These are phyloP conservation scores for Silene coronaria DNA, from an alignment of 179 eudicot genomes.

Conservation along the genomic window DNA sequence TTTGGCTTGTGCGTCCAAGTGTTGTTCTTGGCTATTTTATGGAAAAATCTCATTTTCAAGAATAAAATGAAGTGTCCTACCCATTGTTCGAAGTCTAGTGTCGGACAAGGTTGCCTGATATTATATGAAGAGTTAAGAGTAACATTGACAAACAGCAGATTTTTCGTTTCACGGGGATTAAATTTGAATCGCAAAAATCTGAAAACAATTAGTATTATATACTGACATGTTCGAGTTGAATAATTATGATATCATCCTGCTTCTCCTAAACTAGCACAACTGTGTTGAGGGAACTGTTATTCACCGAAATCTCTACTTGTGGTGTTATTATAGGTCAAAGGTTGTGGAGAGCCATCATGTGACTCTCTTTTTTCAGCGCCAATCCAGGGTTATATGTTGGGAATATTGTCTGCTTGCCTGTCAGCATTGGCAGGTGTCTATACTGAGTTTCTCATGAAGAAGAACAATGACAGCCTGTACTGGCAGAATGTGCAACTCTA, in stretches of 20 bases:
- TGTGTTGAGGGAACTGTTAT: not conserved
- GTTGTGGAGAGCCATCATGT: constrained; percentile 89
- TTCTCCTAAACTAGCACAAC: not conserved
- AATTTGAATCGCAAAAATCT: not conserved
- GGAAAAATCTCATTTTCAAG: too few species aligned
- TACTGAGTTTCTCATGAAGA: constrained; percentile 95
- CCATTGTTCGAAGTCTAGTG: too few species aligned
- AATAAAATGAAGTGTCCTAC: too few species aligned
- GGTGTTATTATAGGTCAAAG: constrained; percentile 53
- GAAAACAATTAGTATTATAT: too few species aligned
- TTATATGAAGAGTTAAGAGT: too few species aligned
- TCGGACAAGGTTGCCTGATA: too few species aligned
- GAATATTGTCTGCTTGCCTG: constrained; percentile 83
- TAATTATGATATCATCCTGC: not conserved
- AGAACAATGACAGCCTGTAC: constrained; percentile 81
- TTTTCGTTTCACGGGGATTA: not conserved
- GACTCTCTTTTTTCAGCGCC: constrained; percentile 88
- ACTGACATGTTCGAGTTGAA: not conserved
- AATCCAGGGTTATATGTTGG: constrained; percentile 87
- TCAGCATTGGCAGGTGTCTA: constrained; percentile 96
- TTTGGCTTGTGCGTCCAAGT: not conserved
- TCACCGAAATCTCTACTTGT: not conserved
- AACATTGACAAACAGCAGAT: not conserved
- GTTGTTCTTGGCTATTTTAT: not conserved
- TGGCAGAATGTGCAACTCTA: constrained; percentile 96